Conservation (phyloP, 257 asterid species). For the Petunia axillaris region DNA sequence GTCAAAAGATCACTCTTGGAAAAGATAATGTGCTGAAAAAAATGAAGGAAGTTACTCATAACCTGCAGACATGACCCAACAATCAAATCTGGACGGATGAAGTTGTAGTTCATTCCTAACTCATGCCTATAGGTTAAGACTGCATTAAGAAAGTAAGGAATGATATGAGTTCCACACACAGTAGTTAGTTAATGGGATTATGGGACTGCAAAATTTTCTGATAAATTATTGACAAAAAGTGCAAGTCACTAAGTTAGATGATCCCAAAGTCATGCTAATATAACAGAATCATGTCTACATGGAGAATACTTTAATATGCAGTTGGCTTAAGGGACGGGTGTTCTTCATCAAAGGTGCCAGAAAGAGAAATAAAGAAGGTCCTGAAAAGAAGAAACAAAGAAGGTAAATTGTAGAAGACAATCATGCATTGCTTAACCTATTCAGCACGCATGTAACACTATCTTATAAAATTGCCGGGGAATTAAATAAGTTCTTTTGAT, state of each 20-base stretch:
- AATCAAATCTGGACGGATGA: conserved; percentile 86
- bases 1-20: neutral
- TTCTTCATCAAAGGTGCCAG: neutral
- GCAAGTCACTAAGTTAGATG: conserved; percentile 1
- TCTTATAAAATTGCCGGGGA: neutral
- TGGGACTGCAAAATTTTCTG: neutral
- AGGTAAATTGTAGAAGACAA: neutral
- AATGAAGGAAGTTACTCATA: conserved; percentile 20
- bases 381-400: too few relatives aligned
- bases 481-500: neutral
- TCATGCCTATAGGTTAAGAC: conserved; percentile 90
- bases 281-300: conserved; percentile 14
- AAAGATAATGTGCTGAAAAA: neutral
- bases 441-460: neutral
- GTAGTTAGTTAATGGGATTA: neutral
- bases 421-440: neutral
- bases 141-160: conserved; percentile 34
- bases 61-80: conserved; percentile 99
- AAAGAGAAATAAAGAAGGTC: conserved; percentile 5
- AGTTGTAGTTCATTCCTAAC: conserved; percentile 93
- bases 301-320: neutral
- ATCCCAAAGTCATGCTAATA: neutral
- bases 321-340: neutral
- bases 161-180: neutral
- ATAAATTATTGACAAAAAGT: neutral